Base-by-base conservation (phyloP, 805 yeast genomes). In the Ogataea ganodermae region DNA sequence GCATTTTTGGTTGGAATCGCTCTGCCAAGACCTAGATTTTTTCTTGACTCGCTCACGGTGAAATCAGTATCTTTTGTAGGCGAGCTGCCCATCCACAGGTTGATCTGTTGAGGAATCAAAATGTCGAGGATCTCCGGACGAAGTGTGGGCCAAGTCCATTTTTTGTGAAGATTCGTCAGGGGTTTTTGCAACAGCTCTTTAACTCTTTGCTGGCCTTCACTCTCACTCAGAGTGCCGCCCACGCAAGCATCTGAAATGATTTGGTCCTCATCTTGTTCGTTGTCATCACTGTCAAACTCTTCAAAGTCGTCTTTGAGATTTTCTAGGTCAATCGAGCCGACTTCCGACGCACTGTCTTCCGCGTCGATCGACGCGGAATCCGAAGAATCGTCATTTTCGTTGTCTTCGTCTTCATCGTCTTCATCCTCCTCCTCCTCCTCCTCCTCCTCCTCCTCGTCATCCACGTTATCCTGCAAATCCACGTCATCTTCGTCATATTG, bases 91-190 rank as follows among this genome's bases (percentile, higher is more conserved):
- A 84, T 73, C 92, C 92, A 86, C 6, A 86, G 64, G 58, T 86
- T 86, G 27, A 86, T 80, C 59, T 86, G 91, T 61, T 86, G 91
- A 1, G 90, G 81, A 1, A 77, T 63, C 10, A 84, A 61, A 2
- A 57, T 61, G 7, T 64, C 56, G 46, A 81, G 62, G n/a, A 75
- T 61, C 0, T 49, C 52, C 0, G 81, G 84, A 12, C 61, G 59
- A 14, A 77, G 52, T 4, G 80, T 80, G 31, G 75, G 60, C n/a
- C 42, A 24, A 0, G 43, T 23, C 46, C 49, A 7, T 49, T 44
- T 18, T 47, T 55, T 48, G 1, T 68, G 57, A 43, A 78, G 62
- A 27, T 69, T 70, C 0, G 83, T 75, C 52, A 86, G 68, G 2
- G 92, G 92, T 10, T 79, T 80, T 58, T 83, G 90, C 32, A 76